Evolutionary conservation across 345 rosid species (phyloP).

Genomic region (Linum trigynum): DNA sequence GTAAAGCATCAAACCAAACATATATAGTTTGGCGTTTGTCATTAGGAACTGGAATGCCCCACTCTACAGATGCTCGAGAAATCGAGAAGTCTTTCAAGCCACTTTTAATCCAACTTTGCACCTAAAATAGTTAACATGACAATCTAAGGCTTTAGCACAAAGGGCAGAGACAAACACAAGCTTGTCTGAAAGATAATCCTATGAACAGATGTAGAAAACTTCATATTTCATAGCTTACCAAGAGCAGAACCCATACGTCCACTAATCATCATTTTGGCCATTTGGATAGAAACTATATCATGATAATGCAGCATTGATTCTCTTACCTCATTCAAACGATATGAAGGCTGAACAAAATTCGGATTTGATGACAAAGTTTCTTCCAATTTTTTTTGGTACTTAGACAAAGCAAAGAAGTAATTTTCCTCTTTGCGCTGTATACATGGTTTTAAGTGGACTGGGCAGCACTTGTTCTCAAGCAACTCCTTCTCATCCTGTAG

Average conservation of each 20-base stretch:
- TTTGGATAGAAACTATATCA: background rate
- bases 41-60: slow-evolving; percentile 95
- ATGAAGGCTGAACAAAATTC: slow-evolving; percentile 82
- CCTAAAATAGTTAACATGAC: slow-evolving; percentile 35
- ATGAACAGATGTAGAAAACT: background rate
- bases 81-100: slow-evolving; percentile 93
- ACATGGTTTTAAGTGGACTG: slow-evolving; percentile 79
- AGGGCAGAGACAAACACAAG: background rate
- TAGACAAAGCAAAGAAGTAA: slow-evolving; percentile 84
- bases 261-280: no score
- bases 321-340: slow-evolving; percentile 75
- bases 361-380: slow-evolving; percentile 54
- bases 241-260: no score
- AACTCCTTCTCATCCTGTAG: slow-evolving; percentile 89
- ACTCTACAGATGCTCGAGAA: slow-evolving; percentile 87
- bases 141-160: background rate
- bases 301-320: background rate
- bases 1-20: slow-evolving; percentile 96
- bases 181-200: background rate
- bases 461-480: slow-evolving; percentile 63
- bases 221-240: no score
- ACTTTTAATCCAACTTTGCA: slow-evolving; percentile 80
- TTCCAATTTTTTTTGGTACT: slow-evolving; percentile 74
- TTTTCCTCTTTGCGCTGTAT: slow-evolving; percentile 75
- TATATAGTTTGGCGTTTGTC: slow-evolving; percentile 83